Base-by-base conservation (phyloP, 306 rosid genomes). In the Corylus avellana region DNA sequence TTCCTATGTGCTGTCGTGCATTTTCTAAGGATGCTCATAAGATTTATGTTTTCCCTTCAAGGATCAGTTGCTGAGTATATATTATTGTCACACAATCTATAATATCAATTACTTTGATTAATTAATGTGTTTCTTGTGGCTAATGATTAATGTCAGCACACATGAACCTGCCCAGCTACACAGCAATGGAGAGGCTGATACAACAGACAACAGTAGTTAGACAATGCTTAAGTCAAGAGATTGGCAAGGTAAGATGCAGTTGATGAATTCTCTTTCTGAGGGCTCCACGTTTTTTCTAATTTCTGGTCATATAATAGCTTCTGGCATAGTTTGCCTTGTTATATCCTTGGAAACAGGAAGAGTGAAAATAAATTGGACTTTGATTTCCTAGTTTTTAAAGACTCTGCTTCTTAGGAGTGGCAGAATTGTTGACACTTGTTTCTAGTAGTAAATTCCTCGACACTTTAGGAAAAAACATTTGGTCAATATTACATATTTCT, bases 131-230 rank as follows among this genome's bases (percentile, higher is more conserved):
- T 39, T 50, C 72, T 70, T 66, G 29, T 83, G 80, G 71, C 16
- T 76, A 79, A 49, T 85, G 80, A 79, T 80, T 70, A 85, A 83
- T 84, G 70, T 74, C 89, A 94, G 98, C 85, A 53, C 89, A 94
- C 81, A 84, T 88, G 58, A 92, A 88, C 73, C 84, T 88, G 70
- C 98, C 96, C 78, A 85, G 91, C 82, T 88, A 86, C 79, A 84
- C 96, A 61, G 87, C 96, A 75, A 86, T 94, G 97, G 98, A 94
- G 83, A 92, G 90, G 89, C 90, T 94, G 75, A 87, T 94, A 79
- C 90, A 90, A 77, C 98, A 94, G 81, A 86, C 95, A 35, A 86
- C 94, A 11, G 86, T 82, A n/a, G 98, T 94, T 62, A 86, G 92
- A 62, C 92, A 94, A 67, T 89, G 81, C 86, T 84, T 92, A 69